Evolutionary conservation across 371 early-diverging fungal genomes (phyloP).

Genomic region (Mucor plumbeus): DNA sequence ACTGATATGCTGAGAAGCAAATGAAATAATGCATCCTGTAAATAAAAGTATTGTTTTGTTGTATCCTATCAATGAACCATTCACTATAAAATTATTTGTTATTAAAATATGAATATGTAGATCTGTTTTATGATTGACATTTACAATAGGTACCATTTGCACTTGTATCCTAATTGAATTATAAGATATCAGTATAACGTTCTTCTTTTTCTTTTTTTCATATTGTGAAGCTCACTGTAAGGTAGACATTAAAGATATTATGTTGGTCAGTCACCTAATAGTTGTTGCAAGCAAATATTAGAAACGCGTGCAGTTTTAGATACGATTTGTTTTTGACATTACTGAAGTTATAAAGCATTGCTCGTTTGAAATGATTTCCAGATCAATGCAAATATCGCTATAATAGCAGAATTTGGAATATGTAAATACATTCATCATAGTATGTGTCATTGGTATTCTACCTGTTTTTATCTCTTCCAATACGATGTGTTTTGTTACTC

Average conservation of each 20-base stretch:
- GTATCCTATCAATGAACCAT: constrained; percentile 7
- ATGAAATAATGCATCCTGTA: constrained; percentile 14
- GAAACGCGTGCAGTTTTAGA: background rate
- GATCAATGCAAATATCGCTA: background rate
- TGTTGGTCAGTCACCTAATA: background rate
- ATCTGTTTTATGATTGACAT: background rate
- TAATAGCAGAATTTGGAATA: background rate
- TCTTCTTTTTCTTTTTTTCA: background rate
- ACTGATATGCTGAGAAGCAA: constrained; percentile 21
- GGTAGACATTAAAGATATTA: background rate
- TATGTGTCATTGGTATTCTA: background rate
- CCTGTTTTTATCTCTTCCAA: background rate
- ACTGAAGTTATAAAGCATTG: constrained; percentile 10
- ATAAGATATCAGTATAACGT: background rate
- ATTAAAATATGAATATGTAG: background rate
- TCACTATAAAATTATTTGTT: constrained; percentile 14
- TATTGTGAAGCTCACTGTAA: constrained; percentile 1
- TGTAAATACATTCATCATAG: background rate
- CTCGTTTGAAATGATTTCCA: background rate
- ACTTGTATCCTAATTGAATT: constrained; percentile 10
- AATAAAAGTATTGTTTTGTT: constrained; percentile 16
- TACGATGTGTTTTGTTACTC: background rate
- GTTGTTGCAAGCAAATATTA: background rate
- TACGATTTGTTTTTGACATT: background rate
- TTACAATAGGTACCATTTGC: constrained; percentile 22